Conservation (phyloP, 495 filamentous ascomycete species). For the Penicillium coffeae region DNA sequence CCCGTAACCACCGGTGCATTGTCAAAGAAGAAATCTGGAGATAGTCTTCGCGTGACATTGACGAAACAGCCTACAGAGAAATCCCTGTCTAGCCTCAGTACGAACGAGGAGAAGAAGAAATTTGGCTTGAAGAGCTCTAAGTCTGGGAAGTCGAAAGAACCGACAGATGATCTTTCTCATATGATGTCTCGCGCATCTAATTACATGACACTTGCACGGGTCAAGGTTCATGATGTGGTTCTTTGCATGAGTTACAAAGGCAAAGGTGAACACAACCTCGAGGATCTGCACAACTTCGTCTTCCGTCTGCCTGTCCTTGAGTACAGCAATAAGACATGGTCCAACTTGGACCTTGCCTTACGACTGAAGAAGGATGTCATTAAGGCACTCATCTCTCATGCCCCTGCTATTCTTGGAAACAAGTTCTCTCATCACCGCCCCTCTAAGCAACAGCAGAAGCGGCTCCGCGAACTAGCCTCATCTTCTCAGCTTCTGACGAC, state of each 20-base stretch:
- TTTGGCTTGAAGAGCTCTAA: constrained; percentile 50
- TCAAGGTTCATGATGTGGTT: constrained; percentile 91
- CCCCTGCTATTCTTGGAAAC: constrained; percentile 94
- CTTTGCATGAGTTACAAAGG: constrained; percentile 97
- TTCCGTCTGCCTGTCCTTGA: constrained; percentile 93
- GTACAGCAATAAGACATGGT: constrained; percentile 98
- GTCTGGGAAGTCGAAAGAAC: constrained; percentile 50
- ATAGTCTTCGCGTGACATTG: constrained; percentile 54
- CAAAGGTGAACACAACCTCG: constrained; percentile 87
- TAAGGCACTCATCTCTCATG: constrained; percentile 88
- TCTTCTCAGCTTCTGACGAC: constrained; percentile 45
- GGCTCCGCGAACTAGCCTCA: constrained; percentile 72
- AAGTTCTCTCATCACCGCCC: constrained; percentile 88
- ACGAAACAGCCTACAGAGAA: constrained; percentile 46
- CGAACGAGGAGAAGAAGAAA: constrained; percentile 55
- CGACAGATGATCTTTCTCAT: constrained; percentile 89
- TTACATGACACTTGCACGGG: constrained; percentile 95
- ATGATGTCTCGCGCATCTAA: constrained; percentile 96
- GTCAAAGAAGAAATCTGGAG: constrained; percentile 62
- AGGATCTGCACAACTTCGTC: constrained; percentile 95
- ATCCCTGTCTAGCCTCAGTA: constrained; percentile 43
- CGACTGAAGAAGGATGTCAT: constrained; percentile 92
- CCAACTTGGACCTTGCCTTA: constrained; percentile 89
- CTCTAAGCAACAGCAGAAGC: constrained; percentile 69
- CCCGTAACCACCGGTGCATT: constrained; percentile 32